phyloP scores from a whole-genome alignment of 345 rosid genomes.

The Combretum micranthum region DNA sequence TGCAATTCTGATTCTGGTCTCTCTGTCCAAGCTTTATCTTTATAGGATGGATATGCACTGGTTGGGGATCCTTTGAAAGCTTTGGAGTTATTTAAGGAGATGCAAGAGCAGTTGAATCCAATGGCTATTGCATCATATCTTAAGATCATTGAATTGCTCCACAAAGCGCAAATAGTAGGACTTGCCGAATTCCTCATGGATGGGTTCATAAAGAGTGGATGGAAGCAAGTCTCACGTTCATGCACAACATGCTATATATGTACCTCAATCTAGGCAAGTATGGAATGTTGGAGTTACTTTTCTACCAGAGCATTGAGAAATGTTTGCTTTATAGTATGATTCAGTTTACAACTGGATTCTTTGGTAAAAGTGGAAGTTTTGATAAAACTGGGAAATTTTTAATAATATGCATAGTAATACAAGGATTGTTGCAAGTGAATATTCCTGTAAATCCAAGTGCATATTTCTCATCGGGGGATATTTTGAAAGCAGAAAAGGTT shows the following conservation, averaged over 20 bases:
- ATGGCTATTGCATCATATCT: constrained; percentile 59
- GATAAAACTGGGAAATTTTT: constrained; percentile 62
- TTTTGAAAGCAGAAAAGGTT: constrained; percentile 50
- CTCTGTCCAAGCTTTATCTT: constrained; percentile 66
- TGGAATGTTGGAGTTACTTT: constrained; percentile 43
- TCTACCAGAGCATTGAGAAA: constrained; percentile 51
- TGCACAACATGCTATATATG: constrained; percentile 44
- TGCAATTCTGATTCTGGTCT: constrained; percentile 18
- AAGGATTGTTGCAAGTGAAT: constrained; percentile 44
- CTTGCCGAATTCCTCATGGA: constrained; percentile 52
- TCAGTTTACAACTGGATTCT: constrained; percentile 64
- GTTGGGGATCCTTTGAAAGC: constrained; percentile 41
- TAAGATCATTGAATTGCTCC: constrained; percentile 58
- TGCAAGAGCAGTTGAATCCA: constrained; percentile 49
- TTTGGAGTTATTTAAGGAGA: constrained; percentile 52
- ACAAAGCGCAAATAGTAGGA: constrained; percentile 43
- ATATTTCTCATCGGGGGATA: constrained; percentile 47
- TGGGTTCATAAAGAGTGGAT: constrained; percentile 53
- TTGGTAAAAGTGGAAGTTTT: constrained; percentile 48
- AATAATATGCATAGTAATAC: constrained; percentile 34
- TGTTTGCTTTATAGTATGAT: constrained; percentile 53
- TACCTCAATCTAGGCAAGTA: constrained; percentile 48
- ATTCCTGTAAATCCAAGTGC: constrained; percentile 59
- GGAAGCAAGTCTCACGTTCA: constrained; percentile 62
- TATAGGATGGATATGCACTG: constrained; percentile 76